Percentiles rank a stretch among this genome's conserved stretches.
Conservation (phyloP, 163 green algal species). For the Volvox carteri region DNA sequence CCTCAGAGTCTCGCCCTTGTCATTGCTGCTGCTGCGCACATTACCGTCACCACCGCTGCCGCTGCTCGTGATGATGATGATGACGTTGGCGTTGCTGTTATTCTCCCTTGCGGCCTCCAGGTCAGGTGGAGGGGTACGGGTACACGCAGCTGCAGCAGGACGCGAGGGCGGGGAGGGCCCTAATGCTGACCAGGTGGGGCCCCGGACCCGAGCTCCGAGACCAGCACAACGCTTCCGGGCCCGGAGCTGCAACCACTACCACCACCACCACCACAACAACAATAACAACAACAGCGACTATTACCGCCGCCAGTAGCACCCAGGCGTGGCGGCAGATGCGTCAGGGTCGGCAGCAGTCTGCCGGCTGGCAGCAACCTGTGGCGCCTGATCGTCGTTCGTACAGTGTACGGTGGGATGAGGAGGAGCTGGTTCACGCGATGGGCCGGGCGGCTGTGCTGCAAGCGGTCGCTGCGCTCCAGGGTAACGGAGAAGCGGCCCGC, state of each 20-base stretch:
- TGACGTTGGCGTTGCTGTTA: neutral
- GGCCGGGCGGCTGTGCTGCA: neutral
- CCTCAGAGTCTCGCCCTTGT: too few relatives aligned
- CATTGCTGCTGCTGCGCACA: too few relatives aligned
- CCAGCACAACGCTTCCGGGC: neutral
- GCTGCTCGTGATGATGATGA: neutral
- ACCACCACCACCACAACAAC: neutral
- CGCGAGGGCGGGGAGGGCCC: neutral
- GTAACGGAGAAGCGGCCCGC: neutral
- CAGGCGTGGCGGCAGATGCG: conserved; percentile 22
- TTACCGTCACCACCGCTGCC: neutral
- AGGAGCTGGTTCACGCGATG: conserved; percentile 31
- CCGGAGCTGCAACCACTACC: neutral
- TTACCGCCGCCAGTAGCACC: neutral
- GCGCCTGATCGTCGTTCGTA: neutral
- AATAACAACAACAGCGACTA: neutral
- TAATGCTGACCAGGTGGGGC: conserved; percentile 20
- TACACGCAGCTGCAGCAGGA: conserved; percentile 38
- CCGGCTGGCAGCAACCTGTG: neutral
- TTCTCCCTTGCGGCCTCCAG: neutral
- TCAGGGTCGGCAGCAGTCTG: neutral
- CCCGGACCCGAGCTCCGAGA: neutral
- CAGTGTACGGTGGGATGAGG: conserved; percentile 28
- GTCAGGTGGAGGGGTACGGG: conserved; percentile 57
- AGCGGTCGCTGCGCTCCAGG: neutral